A percentile compares a stretch with the other conserved stretches of the same genome.
phyloP scores from a whole-genome alignment of 371 early-diverging fungal species.

The Mucor indicus region DNA sequence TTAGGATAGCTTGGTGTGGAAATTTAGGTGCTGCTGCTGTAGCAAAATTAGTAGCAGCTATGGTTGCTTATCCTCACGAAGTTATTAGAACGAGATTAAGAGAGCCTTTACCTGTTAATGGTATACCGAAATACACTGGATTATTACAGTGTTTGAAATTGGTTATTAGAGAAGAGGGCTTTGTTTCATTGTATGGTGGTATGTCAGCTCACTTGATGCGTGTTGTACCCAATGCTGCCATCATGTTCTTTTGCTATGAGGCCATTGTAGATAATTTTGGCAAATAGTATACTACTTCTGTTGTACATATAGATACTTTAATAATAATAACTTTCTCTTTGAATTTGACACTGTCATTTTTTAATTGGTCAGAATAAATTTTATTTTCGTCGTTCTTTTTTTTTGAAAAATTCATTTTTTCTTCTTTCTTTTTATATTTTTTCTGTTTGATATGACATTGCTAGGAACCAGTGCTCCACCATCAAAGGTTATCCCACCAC shows the following conservation, averaged over 20 bases:
- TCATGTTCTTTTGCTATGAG: slow-evolving; percentile 94
- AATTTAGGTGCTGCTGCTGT: slow-evolving; percentile 81
- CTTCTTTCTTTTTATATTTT: too few species aligned
- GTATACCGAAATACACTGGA: slow-evolving; percentile 73
- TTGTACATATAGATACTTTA: not conserved
- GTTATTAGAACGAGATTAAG: slow-evolving; percentile 81
- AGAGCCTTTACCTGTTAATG: slow-evolving; percentile 74
- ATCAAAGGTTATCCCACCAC: too few species aligned
- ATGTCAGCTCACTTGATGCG: slow-evolving; percentile 93
- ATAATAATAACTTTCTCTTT: too few species aligned
- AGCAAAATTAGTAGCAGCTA: slow-evolving; percentile 88
- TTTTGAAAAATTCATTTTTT: too few species aligned
- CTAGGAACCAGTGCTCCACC: too few species aligned
- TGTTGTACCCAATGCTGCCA: slow-evolving; percentile 95
- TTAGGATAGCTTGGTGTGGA: slow-evolving; percentile 59
- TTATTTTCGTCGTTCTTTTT: too few species aligned
- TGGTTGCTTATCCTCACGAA: slow-evolving; percentile 86
- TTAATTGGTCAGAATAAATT: too few species aligned
- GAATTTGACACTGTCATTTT: too few species aligned
- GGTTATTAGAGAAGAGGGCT: slow-evolving; percentile 84
- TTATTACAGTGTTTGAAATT: slow-evolving; percentile 68
- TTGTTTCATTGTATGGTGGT: slow-evolving; percentile 89
- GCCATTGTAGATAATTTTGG: slow-evolving; percentile 65
- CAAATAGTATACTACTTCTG: not conserved
- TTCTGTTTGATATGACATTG: too few species aligned